These are phyloP conservation scores for Phytophthora pini DNA, from an alignment of 352 stramenopile species.

Conservation along the genomic window DNA sequence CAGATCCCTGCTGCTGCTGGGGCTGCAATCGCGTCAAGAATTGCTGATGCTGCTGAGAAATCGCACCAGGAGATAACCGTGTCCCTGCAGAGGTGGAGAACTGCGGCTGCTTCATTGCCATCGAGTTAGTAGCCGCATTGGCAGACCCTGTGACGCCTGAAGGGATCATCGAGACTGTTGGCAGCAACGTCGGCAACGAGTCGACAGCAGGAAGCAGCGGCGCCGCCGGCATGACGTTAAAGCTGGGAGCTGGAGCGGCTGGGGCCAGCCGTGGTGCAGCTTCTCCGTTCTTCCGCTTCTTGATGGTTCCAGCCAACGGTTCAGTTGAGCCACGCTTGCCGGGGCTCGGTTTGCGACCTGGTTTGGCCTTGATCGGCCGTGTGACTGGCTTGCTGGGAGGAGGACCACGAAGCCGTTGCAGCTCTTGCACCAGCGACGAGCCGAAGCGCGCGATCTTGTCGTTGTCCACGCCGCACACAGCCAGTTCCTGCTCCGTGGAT, in stretches of 20 bases:
- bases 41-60: slow-evolving; percentile 33
- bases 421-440: slow-evolving; percentile 65
- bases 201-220: slow-evolving; percentile 47
- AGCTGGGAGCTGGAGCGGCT: slow-evolving; percentile 21
- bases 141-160: slow-evolving; percentile 7
- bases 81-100: slow-evolving; percentile 18
- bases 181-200: slow-evolving; percentile 61
- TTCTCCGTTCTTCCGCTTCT: slow-evolving; percentile 43
- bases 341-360: slow-evolving; percentile 22
- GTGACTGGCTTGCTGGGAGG: slow-evolving; percentile 12
- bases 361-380: slow-evolving; percentile 24
- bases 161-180: slow-evolving; percentile 46
- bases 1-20: slow-evolving; percentile 24
- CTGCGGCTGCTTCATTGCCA: slow-evolving; percentile 29
- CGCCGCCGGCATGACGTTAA: slow-evolving; percentile 45
- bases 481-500: slow-evolving; percentile 60
- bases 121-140: slow-evolving; percentile 18
- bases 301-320: slow-evolving; percentile 18
- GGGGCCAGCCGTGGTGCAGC: slow-evolving; percentile 27
- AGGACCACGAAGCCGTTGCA: slow-evolving; percentile 35
- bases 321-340: slow-evolving; percentile 34
- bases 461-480: slow-evolving; percentile 53
- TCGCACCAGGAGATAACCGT: slow-evolving; percentile 29
- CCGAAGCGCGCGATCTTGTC: slow-evolving; percentile 65
- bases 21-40: slow-evolving; percentile 56